phyloP scores from a whole-genome alignment of 1,139 yeast genomes.

The Geotrichum phurueaensis region DNA sequence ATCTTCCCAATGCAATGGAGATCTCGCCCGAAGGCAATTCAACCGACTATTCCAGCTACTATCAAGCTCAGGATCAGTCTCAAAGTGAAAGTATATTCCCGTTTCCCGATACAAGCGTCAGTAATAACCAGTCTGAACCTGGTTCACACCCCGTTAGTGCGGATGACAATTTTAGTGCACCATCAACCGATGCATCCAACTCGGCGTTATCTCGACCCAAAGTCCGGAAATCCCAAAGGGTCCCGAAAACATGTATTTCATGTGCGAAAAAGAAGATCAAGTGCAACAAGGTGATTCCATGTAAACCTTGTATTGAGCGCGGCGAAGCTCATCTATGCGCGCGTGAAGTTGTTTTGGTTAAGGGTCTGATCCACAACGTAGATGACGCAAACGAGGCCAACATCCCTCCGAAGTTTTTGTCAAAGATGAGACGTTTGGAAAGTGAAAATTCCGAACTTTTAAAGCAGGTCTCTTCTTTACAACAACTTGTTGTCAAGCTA shows the following conservation, averaged over 20 bases:
- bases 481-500: slow-evolving; percentile 12
- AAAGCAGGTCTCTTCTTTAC: slow-evolving; percentile 14
- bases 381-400: slow-evolving; percentile 9
- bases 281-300: slow-evolving; percentile 23
- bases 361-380: slow-evolving; percentile 20
- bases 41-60: not conserved
- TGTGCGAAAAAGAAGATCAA: slow-evolving; percentile 22
- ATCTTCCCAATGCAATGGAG: not conserved
- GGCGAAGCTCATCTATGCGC: slow-evolving; percentile 23
- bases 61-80: not conserved
- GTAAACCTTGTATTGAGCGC: slow-evolving; percentile 20
- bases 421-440: slow-evolving; percentile 7
- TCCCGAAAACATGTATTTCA: slow-evolving; percentile 21
- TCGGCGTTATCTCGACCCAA: not conserved
- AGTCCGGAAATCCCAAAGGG: slow-evolving; percentile 19
- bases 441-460: slow-evolving; percentile 14
- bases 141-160: not conserved
- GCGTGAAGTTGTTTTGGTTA: slow-evolving; percentile 24
- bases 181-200: not conserved
- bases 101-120: not conserved
- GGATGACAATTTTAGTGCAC: not conserved
- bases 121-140: not conserved
- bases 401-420: slow-evolving; percentile 1
- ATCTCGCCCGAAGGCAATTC: not conserved
- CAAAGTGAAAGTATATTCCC: not conserved